These are phyloP conservation scores for Graphium sp. DNA, from an alignment of 2,329 filamentous ascomycete species.

Conservation along the genomic window DNA sequence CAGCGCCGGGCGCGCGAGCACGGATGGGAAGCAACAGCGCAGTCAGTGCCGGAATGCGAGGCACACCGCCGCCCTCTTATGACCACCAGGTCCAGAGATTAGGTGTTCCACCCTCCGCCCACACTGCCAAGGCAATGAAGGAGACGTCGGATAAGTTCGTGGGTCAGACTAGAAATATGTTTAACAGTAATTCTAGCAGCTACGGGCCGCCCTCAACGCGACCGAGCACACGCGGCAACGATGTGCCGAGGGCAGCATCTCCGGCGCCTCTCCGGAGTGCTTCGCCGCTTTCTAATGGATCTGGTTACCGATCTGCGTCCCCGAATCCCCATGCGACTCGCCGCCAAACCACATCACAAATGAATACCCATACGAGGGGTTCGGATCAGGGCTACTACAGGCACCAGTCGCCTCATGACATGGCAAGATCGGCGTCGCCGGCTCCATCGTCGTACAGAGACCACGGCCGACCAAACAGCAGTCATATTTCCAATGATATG, in stretches of 20 bases:
- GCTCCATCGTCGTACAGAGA: constrained; percentile 28
- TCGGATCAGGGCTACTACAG: constrained; percentile 34
- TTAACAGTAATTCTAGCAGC: constrained; percentile 24
- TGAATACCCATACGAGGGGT: constrained; percentile 23
- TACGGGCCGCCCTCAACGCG: constrained; percentile 28
- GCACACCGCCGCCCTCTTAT: constrained; percentile 78
- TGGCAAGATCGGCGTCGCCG: constrained; percentile 28
- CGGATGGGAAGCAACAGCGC: constrained; percentile 13
- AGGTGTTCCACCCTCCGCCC: constrained; percentile 78
- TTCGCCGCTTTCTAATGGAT: constrained; percentile 43
- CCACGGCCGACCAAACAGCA: constrained; percentile 31
- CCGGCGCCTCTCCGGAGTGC: constrained; percentile 48
- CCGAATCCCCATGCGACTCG: constrained; percentile 6
- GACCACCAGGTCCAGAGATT: constrained; percentile 62
- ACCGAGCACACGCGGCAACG: constrained; percentile 39
- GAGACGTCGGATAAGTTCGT: constrained; percentile 83
- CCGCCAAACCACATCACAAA: constrained; percentile 17
- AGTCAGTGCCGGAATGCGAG: constrained; percentile 41
- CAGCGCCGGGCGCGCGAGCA: constrained; percentile 37
- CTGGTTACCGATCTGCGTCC: constrained; percentile 16
- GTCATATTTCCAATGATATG: constrained; percentile 38
- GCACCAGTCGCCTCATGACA: constrained; percentile 31
- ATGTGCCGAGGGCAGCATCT: constrained; percentile 44
- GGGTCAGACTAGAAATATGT: constrained; percentile 68
- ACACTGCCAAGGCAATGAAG: constrained; percentile 90